Conservation (phyloP, 1,139 yeast species). For the Blastobotrys capitulatus region DNA sequence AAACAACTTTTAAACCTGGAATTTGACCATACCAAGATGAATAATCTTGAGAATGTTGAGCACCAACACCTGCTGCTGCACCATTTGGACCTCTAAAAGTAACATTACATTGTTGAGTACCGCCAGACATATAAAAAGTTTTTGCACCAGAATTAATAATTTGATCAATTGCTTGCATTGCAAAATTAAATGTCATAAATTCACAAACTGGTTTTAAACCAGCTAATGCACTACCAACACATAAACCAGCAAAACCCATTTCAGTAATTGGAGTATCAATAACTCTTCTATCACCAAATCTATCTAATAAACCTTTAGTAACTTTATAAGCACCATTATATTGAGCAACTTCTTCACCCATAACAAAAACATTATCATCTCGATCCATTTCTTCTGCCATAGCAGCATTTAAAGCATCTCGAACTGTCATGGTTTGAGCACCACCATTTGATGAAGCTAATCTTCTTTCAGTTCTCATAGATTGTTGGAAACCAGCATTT, state of each 20-base stretch:
- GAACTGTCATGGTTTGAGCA: conserved; percentile 60
- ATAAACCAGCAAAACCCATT: conserved; percentile 97
- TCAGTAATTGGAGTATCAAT: conserved; percentile 98
- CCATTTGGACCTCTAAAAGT: conserved; percentile 99
- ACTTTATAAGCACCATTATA: conserved; percentile 99
- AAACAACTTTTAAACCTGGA: conserved; percentile 94
- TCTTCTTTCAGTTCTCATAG: conserved; percentile 27
- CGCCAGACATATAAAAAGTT: conserved; percentile 99
- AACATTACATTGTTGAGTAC: conserved; percentile 93
- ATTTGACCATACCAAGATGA: conserved; percentile 98
- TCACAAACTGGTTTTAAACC: conserved; percentile 97
- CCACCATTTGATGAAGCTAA: conserved; percentile 29
- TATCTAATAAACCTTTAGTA: conserved; percentile 89
- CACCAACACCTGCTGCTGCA: conserved; percentile 99
- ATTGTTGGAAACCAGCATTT: conserved; percentile 25
- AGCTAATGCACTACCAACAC: conserved; percentile 96
- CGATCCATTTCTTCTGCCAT: conserved; percentile 97
- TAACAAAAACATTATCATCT: conserved; percentile 87
- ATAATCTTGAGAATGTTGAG: conserved; percentile 98
- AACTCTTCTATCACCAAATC: conserved; percentile 95
- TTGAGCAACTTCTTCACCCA: conserved; percentile 99
- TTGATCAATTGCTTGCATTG: conserved; percentile 99
- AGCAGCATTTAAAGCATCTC: conserved; percentile 95
- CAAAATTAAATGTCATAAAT: conserved; percentile 98
- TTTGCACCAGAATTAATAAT: conserved; percentile 98